A percentile compares a stretch with the other conserved stretches of the same genome.
phyloP scores from a whole-genome alignment of 768 basidiomycete genomes.

The Mycena filopes region DNA sequence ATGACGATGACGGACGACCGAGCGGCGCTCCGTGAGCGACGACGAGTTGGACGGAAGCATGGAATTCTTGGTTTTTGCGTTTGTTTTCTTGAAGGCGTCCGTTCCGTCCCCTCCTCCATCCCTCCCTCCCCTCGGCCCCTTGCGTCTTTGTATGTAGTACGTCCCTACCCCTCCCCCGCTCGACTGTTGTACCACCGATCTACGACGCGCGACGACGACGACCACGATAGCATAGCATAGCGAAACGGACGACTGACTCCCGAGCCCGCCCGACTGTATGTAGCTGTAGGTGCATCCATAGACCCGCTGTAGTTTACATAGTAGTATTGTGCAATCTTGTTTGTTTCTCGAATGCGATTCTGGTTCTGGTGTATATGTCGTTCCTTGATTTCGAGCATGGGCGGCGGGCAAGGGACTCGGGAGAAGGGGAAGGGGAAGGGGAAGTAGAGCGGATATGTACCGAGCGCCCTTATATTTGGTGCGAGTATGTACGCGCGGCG shows the following conservation, averaged over 20 bases:
- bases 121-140: neutral
- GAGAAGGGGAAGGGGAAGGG: conserved; percentile 5
- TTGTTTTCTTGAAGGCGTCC: neutral
- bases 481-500: no score
- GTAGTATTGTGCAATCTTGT: conserved; percentile 22
- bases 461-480: no score
- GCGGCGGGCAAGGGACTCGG: conserved; percentile 6
- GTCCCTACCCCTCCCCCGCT: no score
- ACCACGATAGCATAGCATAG: no score
- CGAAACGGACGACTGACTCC: conserved; percentile 27
- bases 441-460: neutral
- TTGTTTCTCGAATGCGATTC: conserved; percentile 10
- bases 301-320: conserved; percentile 30
- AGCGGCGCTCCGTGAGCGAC: no score
- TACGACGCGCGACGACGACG: no score
- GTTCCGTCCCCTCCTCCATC: neutral
- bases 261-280: no score
- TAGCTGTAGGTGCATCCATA: conserved; percentile 10
- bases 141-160: no score
- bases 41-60: conserved; percentile 21
- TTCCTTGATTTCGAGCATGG: conserved; percentile 12
- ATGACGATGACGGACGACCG: conserved; percentile 7
- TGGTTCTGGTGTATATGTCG: no score
- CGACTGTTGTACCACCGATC: no score
- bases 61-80: neutral